Evolutionary conservation across 257 asterid species (phyloP).

Genomic region (Nicotiana obtusifolia): DNA sequence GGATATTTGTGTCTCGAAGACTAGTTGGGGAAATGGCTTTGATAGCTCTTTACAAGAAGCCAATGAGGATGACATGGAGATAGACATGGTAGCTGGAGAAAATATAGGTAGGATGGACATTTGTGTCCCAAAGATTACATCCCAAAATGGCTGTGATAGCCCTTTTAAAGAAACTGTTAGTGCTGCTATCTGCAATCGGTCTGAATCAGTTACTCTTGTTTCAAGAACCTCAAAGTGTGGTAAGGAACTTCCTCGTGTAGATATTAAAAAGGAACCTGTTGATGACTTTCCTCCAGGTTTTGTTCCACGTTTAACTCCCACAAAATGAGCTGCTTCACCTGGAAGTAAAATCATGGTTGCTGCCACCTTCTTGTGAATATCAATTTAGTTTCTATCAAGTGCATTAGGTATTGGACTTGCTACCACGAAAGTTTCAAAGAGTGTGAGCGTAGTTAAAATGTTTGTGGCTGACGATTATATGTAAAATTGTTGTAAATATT

Average conservation of each 20-base stretch:
- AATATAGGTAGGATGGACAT: conserved; percentile 36
- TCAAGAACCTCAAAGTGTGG: not conserved
- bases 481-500: not conserved
- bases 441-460: not conserved
- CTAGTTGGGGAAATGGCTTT: too few species aligned
- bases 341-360: not conserved
- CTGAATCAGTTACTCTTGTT: not conserved
- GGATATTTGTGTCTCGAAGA: conserved; percentile 25
- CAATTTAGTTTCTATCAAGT: not conserved
- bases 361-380: not conserved
- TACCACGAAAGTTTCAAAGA: not conserved
- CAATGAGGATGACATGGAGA: conserved; percentile 40
- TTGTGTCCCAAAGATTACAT: conserved; percentile 4
- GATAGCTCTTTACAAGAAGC: not conserved
- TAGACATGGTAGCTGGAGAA: conserved; percentile 51
- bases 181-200: not conserved
- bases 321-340: not conserved
- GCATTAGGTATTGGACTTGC: not conserved
- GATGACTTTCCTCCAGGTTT: conserved; percentile 34
- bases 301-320: not conserved
- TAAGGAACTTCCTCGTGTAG: not conserved
- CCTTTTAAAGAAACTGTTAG: conserved; percentile 2
- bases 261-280: not conserved
- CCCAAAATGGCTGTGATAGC: not conserved
- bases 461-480: not conserved